Evolutionary conservation across 2,329 filamentous ascomycete genomes (phyloP), one percentile per base, ranked within the genome.

Genomic region (Pseudopithomyces maydicus): DNA sequence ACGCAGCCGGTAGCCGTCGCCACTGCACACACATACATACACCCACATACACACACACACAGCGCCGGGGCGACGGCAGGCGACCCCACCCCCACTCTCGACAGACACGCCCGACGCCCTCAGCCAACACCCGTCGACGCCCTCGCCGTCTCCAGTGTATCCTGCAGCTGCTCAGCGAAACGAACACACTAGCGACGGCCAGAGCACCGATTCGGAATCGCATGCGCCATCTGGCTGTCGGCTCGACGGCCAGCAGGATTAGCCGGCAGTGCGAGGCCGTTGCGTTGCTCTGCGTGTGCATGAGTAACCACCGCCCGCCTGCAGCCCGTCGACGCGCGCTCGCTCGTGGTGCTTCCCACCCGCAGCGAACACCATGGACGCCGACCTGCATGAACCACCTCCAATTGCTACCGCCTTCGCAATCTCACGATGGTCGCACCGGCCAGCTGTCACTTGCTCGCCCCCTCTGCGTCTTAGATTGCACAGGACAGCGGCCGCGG

Each of bases 401-500:
- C 38, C 45, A 33, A 33, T 56, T 33, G 48, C 17, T 49, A 53
- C 52, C 19, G 7, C n/a, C 29, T 22, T 47, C 20, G 29, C 46
- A 41, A 49, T 44, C 51, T 33, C 43, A 54, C 47, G 36, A 45
- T 32, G 10, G 23, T 48, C 35, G 15, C 46, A 54, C 44, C 26
- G 33, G 8, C 5, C 44, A 22, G 19, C 33, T 20, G 14, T 20
- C 42, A 20, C 17, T 12, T 17, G 19, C 35, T 48, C 32, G 58
- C 59, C 61, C 66, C 65, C 57, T 64, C 42, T 60, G 55, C 52
- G 54, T 55, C n/a, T 45, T 52, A 72, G 67, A 72, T 63, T 65
- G 61, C 60, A 38, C 56, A 62, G 62, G 63, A 66, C 59, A 59
- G 65, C 48, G 59, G 56, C 61, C 66, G 71, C 69, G 70, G 69